phyloP scores from a whole-genome alignment of 768 basidiomycete genomes.

The Mycena maculata region DNA sequence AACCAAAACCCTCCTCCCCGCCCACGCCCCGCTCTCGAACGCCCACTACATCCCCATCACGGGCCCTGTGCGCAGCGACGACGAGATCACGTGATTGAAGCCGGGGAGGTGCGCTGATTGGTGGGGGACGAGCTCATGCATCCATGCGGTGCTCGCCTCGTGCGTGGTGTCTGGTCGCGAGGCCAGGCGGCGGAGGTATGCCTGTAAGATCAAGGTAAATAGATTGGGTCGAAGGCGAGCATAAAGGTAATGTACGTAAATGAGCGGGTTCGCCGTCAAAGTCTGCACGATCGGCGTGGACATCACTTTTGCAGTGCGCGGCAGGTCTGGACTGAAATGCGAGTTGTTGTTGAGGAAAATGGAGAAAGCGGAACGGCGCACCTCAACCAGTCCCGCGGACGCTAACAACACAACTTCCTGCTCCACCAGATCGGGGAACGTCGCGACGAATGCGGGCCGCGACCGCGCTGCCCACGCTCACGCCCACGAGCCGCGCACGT shows the following conservation, averaged over 20 bases:
- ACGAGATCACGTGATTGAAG: slow-evolving; percentile 80
- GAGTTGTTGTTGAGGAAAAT: slow-evolving; percentile 61
- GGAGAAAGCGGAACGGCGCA: slow-evolving; percentile 35
- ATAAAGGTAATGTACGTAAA: slow-evolving; percentile 58
- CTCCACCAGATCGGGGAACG: slow-evolving; percentile 78
- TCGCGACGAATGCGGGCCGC: slow-evolving; percentile 75
- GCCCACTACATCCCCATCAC: slow-evolving; percentile 68
- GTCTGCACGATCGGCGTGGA: slow-evolving; percentile 80
- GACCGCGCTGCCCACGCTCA: slow-evolving; percentile 87
- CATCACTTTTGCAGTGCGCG: slow-evolving; percentile 81
- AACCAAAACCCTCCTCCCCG: slow-evolving; percentile 63
- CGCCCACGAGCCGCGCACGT: slow-evolving; percentile 68
- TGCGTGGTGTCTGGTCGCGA: not conserved
- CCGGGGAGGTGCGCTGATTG: slow-evolving; percentile 82
- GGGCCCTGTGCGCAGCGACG: slow-evolving; percentile 78
- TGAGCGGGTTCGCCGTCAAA: slow-evolving; percentile 69
- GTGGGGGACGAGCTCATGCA: slow-evolving; percentile 71
- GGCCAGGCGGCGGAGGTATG: slow-evolving; percentile 29
- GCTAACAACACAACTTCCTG: slow-evolving; percentile 75
- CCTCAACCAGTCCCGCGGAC: slow-evolving; percentile 77
- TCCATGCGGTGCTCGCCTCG: not conserved
- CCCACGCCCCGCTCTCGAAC: slow-evolving; percentile 62
- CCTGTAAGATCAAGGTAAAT: slow-evolving; percentile 39
- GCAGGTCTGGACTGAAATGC: slow-evolving; percentile 69
- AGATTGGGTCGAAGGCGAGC: too few relatives aligned